Base-by-base conservation (phyloP, 1,139 yeast genomes). In the Blastobotrys serpentis region DNA sequence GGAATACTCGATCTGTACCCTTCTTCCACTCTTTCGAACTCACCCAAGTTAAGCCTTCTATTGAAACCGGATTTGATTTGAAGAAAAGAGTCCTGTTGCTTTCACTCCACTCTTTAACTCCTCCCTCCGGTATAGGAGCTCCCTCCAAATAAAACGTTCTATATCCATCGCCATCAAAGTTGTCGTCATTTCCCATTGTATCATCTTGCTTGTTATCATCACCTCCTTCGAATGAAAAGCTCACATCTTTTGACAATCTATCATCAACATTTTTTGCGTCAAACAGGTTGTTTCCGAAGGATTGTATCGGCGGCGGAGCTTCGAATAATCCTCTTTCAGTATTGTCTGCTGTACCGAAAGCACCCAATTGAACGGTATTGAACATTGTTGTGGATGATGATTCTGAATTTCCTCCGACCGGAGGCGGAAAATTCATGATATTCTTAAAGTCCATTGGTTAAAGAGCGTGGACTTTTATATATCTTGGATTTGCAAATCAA, bases 11-110 rank as follows among this genome's bases (percentile, higher is more conserved):
- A 23, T 56, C 58, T 19, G 50, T 56, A 18, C 36, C 44, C 26
- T 41, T 43, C 21, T 58, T 55, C 11, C 58, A 54, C n/a, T 66
- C 62, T 26, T 61, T 61, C 26, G 66, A 64, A 1, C 71, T 62
- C 18, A 75, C 64, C 60, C 71, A 72, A 16, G 74, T 71, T 53
- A 67, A 65, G 21, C 75, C 73, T 39, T 69, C 71, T 14, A 65
- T 61, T 2, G 70, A 61, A 14, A 71, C 62, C 2, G 78, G 74
- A 45, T 69, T 70, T 43, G 75, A 50, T 47, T 67, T 64, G 52
- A 74, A 76, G 43, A 70, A 71, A 34, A 78, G 54, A 6, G 68
- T 63, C 47, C 76, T 60, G 4, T 73, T 66, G 21, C 66, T 52
- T 43, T 66, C 52, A 37, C 56, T 51, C 70, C 71, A 68, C 30